Conservation (phyloP, 495 filamentous ascomycete genomes). For the Lasiosphaeriaceae sp. region DNA sequence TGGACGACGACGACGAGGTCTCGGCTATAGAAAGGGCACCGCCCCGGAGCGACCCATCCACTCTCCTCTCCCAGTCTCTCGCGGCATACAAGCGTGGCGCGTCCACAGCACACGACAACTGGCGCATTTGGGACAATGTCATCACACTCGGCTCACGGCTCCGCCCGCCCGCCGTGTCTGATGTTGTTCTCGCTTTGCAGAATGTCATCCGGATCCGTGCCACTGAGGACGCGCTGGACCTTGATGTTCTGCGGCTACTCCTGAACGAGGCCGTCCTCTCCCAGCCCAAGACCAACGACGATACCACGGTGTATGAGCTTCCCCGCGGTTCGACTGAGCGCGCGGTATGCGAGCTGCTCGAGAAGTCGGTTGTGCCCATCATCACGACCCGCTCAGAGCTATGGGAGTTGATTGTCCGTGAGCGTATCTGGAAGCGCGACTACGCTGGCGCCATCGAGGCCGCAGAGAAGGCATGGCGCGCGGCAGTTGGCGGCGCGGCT, state of each 20-base stretch:
- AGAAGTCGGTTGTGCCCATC: slow-evolving; percentile 67
- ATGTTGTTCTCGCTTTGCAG: slow-evolving; percentile 67
- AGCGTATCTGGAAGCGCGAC: slow-evolving; percentile 65
- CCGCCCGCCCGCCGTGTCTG: slow-evolving; percentile 65
- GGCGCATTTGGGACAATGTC: slow-evolving; percentile 94
- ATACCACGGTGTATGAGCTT: slow-evolving; percentile 37
- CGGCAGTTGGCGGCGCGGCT: slow-evolving; percentile 46
- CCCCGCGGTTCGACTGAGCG: slow-evolving; percentile 44
- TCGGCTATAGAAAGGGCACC: not conserved
- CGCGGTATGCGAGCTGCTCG: slow-evolving; percentile 66
- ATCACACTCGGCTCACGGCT: slow-evolving; percentile 78
- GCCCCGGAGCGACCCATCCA: slow-evolving; percentile 44
- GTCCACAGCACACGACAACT: slow-evolving; percentile 72
- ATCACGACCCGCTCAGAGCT: slow-evolving; percentile 75
- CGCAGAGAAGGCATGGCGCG: slow-evolving; percentile 86
- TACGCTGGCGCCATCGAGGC: slow-evolving; percentile 71
- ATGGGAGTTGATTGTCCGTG: slow-evolving; percentile 67
- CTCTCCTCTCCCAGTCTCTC: slow-evolving; percentile 68
- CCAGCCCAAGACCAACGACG: slow-evolving; percentile 21
- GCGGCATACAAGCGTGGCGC: slow-evolving; percentile 81
- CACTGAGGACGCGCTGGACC: slow-evolving; percentile 72
- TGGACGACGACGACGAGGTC: slow-evolving; percentile 23
- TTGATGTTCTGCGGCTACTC: slow-evolving; percentile 64
- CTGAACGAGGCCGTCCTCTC: slow-evolving; percentile 61
- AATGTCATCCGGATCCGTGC: slow-evolving; percentile 72